Conservation (phyloP, 352 stramenopile species). For the Pseudoperonospora humuli region DNA sequence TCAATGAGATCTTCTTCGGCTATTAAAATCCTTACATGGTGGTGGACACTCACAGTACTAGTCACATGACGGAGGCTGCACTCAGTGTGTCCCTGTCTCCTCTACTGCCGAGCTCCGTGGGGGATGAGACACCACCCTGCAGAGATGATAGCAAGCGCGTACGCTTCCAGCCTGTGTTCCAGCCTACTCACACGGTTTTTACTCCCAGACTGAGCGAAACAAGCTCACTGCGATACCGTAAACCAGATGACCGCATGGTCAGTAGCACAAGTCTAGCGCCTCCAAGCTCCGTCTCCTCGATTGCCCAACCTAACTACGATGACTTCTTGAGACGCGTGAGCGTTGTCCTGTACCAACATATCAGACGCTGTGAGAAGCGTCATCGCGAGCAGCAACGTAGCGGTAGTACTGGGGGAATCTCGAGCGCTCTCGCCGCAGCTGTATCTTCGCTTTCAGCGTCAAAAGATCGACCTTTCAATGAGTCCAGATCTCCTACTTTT, state of each 20-base stretch:
- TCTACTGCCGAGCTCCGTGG: slow-evolving; percentile 67
- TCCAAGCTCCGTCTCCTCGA: slow-evolving; percentile 61
- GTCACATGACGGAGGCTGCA: slow-evolving; percentile 32
- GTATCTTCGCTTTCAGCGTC: slow-evolving; percentile 15
- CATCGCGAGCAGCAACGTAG: slow-evolving; percentile 50
- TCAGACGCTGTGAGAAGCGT: slow-evolving; percentile 81
- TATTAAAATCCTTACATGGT: no score
- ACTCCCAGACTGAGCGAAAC: slow-evolving; percentile 68
- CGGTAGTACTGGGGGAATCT: slow-evolving; percentile 2
- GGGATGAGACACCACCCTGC: slow-evolving; percentile 35
- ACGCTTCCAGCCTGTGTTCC: slow-evolving; percentile 58
- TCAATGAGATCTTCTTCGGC: no score
- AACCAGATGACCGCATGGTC: slow-evolving; percentile 66
- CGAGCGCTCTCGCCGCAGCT: slow-evolving; percentile 14
- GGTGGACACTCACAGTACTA: slow-evolving; percentile 31
- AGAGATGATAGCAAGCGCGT: slow-evolving; percentile 39
- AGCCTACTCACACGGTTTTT: slow-evolving; percentile 83
- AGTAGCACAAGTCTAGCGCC: slow-evolving; percentile 56
- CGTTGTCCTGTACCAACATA: slow-evolving; percentile 87
- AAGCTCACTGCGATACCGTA: slow-evolving; percentile 65
- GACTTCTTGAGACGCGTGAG: slow-evolving; percentile 83
- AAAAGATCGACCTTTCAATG: slow-evolving; percentile 11
- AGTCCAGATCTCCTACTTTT: slow-evolving; percentile 12
- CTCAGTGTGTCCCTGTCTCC: slow-evolving; percentile 74
- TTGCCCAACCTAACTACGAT: slow-evolving; percentile 88